These are phyloP conservation scores for Neofusicoccum parvum DNA, from an alignment of 2,329 filamentous ascomycete genomes.

Conservation along the genomic window DNA sequence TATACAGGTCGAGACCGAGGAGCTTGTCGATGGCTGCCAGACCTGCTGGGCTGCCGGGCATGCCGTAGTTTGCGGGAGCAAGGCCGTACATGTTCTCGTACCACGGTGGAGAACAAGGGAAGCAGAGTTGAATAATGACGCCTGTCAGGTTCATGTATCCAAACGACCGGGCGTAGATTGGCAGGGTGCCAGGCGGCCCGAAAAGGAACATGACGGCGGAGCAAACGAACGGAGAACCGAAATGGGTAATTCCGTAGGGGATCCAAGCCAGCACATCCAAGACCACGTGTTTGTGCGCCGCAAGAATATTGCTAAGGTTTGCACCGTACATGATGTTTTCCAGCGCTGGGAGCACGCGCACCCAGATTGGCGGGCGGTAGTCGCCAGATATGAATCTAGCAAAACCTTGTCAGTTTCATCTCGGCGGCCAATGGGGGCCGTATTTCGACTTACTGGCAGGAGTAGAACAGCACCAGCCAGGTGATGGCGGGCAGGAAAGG, in stretches of 20 bases:
- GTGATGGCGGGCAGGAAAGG: conserved; percentile 82
- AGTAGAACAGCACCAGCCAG: conserved; percentile 90
- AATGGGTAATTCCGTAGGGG: conserved; percentile 90
- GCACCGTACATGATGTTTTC: conserved; percentile 97
- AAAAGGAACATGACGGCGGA: conserved; percentile 83
- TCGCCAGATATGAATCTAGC: conserved; percentile 83
- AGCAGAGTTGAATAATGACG: conserved; percentile 83
- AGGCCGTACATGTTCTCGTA: conserved; percentile 93
- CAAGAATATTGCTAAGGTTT: conserved; percentile 93
- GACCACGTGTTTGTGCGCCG: conserved; percentile 79
- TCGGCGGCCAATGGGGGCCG: conserved; percentile 4
- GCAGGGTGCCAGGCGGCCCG: conserved; percentile 79
- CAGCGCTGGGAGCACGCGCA: conserved; percentile 87
- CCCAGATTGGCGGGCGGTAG: conserved; percentile 92
- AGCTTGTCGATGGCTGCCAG: conserved; percentile 85
- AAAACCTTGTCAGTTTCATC: background rate
- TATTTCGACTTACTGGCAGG: conserved; percentile 74
- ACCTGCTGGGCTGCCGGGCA: conserved; percentile 85
- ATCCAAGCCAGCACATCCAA: conserved; percentile 91
- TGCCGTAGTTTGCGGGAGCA: conserved; percentile 88
- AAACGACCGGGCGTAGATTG: conserved; percentile 82
- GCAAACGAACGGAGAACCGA: conserved; percentile 79
- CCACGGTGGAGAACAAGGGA: conserved; percentile 95
- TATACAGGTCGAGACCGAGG: conserved; percentile 91
- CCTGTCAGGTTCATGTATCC: conserved; percentile 91